phyloP scores from a whole-genome alignment of 1,284 basidiomycete species.

The Marasmius fiardii region DNA sequence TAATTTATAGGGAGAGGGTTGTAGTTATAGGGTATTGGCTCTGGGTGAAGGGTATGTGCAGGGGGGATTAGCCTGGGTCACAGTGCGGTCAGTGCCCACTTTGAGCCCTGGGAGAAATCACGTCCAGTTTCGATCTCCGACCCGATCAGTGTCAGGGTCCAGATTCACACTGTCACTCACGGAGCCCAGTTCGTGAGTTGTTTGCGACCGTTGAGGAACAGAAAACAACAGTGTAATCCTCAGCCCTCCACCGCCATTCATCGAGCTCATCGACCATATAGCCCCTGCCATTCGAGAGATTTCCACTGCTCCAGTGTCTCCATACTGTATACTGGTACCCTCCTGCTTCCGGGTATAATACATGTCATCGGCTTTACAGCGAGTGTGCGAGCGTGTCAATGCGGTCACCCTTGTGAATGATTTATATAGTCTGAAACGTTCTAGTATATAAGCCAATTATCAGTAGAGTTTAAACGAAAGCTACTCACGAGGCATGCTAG shows the following conservation, averaged over 20 bases:
- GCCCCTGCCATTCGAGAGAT: conserved; percentile 14
- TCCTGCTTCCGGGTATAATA: conserved; percentile 13
- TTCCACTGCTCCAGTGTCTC: conserved; percentile 11
- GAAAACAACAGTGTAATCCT: conserved; percentile 13
- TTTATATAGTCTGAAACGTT: conserved; percentile 14
- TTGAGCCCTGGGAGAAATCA: background rate
- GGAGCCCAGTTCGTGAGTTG: no score
- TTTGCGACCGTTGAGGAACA: background rate
- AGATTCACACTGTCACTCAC: background rate
- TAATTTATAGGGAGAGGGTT: conserved; percentile 5
- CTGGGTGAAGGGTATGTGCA: conserved; percentile 6
- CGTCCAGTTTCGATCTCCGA: background rate
- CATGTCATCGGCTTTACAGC: conserved; percentile 18
- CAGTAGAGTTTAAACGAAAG: background rate
- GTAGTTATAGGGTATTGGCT: background rate
- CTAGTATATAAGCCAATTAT: background rate
- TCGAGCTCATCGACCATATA: conserved; percentile 16
- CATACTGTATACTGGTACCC: conserved; percentile 14
- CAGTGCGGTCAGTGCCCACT: background rate
- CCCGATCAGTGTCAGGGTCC: background rate
- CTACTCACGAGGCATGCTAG: conserved; percentile 16
- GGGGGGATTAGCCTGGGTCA: conserved; percentile 3
- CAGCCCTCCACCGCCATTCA: conserved; percentile 8
- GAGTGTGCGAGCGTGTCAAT: conserved; percentile 16
- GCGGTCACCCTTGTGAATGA: conserved; percentile 8